Evolutionary conservation across 192 early-diverging fungal genomes (phyloP), one percentile per base, ranked within the genome.

Genomic region (Obelidium mucronatum): DNA sequence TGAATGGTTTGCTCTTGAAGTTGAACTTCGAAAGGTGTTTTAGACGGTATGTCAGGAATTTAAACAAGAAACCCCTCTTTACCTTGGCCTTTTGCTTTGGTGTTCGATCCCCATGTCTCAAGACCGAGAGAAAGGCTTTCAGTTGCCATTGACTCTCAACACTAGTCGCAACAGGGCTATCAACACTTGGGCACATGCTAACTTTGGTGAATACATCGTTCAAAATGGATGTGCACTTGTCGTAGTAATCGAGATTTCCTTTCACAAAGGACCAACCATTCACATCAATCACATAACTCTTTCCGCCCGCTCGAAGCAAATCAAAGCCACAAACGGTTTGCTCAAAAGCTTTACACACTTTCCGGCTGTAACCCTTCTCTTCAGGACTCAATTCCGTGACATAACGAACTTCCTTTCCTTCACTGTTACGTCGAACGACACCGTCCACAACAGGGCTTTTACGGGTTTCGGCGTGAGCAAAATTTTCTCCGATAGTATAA

Each of bases 201-300:
- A 91, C 92, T 40, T 90, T 83, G 44, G 93, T 80, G 78, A 97
- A 97, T n/a, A 92, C 81, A 2, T 88, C 85, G 51, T 92, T 87
- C 26, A 98, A 83, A 35, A 93, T 91, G 3, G 67, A 73, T 24
- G 95, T 90, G 53, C 94, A 95, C 39, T 91, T 90, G 76, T 93
- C 93, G 78, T 97, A 97, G 79, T 99, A 99, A 35, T 93, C 87
- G 42, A 92, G 90, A 77, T 93, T 96, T 59, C 96, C 96, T 80
- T 99, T 99, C 67, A 99, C 97, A 85, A 99, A 99, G 53, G 93
- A 94, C 97, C 97, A 99, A 19, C 97, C 97, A 68, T 99, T 99
- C 70, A 99, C 96, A 80, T 99, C 97, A 78, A 99, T 97, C 2
- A 99, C 95, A 81, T 92, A 93, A 8, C 94, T 95, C 44, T 75